These are phyloP conservation scores for Euryodendron excelsum DNA, from an alignment of 148 eudicot genomes.

Conservation along the genomic window DNA sequence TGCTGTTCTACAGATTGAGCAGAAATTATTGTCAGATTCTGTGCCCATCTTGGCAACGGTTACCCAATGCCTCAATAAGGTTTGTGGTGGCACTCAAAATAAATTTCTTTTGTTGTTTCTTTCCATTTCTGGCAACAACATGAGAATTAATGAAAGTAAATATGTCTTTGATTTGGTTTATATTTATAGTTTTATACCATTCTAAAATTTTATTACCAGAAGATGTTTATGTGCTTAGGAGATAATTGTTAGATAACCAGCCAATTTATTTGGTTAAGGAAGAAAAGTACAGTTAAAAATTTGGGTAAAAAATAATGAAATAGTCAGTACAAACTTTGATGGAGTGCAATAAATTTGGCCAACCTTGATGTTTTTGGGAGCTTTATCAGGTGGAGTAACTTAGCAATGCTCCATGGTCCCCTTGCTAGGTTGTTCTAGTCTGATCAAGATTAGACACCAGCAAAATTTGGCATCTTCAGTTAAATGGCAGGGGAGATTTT, in stretches of 20 bases:
- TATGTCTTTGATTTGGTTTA: neutral
- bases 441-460: too few relatives aligned
- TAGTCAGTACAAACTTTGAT: too few relatives aligned
- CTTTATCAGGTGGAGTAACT: neutral
- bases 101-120: neutral
- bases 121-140: neutral
- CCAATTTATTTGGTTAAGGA: neutral
- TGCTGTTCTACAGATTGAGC: conserved; percentile 90
- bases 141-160: neutral
- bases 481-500: too few relatives aligned
- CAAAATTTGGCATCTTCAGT: too few relatives aligned
- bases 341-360: too few relatives aligned
- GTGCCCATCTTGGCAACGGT: conserved; percentile 81
- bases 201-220: too few relatives aligned
- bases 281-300: neutral
- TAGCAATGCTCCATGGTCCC: neutral
- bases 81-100: conserved; percentile 7
- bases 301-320: neutral
- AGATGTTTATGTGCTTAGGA: neutral
- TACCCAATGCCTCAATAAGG: conserved; percentile 96
- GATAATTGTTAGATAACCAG: neutral
- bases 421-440: neutral
- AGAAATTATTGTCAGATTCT: conserved; percentile 81
- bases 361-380: neutral
- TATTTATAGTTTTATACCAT: neutral